Conservation (phyloP, 192 early-diverging fungal species). For the Backusella liffmaniae region DNA sequence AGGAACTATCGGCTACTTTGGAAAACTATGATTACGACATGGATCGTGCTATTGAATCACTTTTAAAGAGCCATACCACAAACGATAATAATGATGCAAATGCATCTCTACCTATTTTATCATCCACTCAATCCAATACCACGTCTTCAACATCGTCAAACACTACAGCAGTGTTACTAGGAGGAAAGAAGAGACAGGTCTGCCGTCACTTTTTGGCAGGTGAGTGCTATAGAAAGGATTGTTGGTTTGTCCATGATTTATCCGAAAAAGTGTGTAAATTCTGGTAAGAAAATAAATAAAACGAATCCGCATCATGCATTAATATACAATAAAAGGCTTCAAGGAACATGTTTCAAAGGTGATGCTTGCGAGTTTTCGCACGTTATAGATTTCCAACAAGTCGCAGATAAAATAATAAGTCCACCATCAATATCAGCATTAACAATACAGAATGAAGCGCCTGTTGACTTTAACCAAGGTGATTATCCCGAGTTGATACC, state of each 20-base stretch:
- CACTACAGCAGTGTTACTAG: neutral
- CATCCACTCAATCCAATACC: neutral
- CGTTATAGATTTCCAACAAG: conserved; percentile 34
- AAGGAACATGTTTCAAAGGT: conserved; percentile 52
- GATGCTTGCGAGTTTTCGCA: conserved; percentile 54
- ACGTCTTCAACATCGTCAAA: neutral
- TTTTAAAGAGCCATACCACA: conserved; percentile 19
- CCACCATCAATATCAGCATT: neutral
- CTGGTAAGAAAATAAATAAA: conserved; percentile 39
- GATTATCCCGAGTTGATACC: conserved; percentile 11
- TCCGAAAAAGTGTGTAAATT: conserved; percentile 56
- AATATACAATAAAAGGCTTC: conserved; percentile 36
- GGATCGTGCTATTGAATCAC: conserved; percentile 35
- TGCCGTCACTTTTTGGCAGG: conserved; percentile 56
- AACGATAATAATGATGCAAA: neutral
- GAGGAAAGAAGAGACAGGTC: conserved; percentile 34
- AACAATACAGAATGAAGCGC: neutral
- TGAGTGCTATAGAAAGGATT: conserved; percentile 55
- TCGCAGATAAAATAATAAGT: conserved; percentile 14
- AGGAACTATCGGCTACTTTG: conserved; percentile 40
- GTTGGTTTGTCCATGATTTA: conserved; percentile 56
- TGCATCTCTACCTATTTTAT: neutral
- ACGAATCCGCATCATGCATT: neutral
- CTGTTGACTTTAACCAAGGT: neutral
- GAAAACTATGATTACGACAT: conserved; percentile 43